A percentile compares a stretch with the other conserved stretches of the same genome.
Conservation (phyloP, 78 protist genomes). For the Dictyostelium purpureum region DNA sequence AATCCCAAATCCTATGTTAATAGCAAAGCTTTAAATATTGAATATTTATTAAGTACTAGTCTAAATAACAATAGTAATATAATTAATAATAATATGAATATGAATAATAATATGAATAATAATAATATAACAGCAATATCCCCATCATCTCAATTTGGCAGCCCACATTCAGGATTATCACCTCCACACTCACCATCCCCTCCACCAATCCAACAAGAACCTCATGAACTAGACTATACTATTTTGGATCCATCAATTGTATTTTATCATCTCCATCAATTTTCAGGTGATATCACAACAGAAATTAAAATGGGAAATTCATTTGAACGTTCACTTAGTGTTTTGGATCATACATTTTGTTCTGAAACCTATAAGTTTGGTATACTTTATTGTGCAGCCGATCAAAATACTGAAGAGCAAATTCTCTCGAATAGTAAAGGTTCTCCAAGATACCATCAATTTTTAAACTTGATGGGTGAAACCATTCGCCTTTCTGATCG, state of each 20-base stretch:
- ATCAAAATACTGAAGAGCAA: slow-evolving; percentile 75
- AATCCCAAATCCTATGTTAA: background rate
- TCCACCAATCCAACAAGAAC: background rate
- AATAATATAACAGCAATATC: background rate
- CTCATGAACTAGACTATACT: background rate
- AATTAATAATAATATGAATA: background rate
- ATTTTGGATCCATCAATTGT: slow-evolving; percentile 64
- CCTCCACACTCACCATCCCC: slow-evolving; percentile 76
- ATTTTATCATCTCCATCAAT: slow-evolving; percentile 69
- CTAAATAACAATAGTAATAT: background rate
- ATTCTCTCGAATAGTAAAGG: slow-evolving; percentile 70
- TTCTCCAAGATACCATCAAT: slow-evolving; percentile 69
- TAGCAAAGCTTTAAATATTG: background rate
- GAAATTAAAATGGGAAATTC: slow-evolving; percentile 64
- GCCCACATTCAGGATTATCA: slow-evolving; percentile 11
- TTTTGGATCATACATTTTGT: slow-evolving; percentile 66
- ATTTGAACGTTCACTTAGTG: slow-evolving; percentile 56
- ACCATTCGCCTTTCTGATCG: slow-evolving; percentile 47
- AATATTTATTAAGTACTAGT: background rate
- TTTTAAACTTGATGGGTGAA: slow-evolving; percentile 46
- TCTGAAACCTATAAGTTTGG: slow-evolving; percentile 76
- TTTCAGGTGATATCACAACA: slow-evolving; percentile 67
- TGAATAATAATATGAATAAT: background rate
- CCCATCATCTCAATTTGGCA: slow-evolving; percentile 8
- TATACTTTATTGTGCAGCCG: slow-evolving; percentile 39